A percentile compares a stretch with the other conserved stretches of the same genome.
These are phyloP conservation scores for Dipteronia dyeriana DNA, from an alignment of 345 rosid species.

Conservation along the genomic window DNA sequence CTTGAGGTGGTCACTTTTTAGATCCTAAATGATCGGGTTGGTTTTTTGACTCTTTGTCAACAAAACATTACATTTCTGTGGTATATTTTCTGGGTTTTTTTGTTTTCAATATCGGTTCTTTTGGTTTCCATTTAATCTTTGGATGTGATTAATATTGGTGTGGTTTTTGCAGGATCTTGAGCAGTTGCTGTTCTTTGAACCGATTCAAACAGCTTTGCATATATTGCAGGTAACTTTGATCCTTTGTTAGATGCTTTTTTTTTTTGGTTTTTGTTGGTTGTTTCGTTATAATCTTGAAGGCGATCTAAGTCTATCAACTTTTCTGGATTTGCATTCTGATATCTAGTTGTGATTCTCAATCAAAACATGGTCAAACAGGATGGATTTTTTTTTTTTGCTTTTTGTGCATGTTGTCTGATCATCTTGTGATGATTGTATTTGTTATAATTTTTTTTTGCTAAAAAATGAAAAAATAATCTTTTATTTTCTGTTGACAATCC, in stretches of 20 bases:
- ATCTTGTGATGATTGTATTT: neutral
- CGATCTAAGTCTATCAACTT: constrained; percentile 14
- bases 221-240: constrained; percentile 28
- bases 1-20: constrained; percentile 15
- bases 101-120: no score
- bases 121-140: constrained; percentile 4
- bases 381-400: neutral
- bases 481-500: no score
- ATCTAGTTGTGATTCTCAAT: neutral
- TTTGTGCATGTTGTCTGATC: neutral
- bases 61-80: constrained; percentile 17
- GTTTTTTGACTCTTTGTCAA: constrained; percentile 14
- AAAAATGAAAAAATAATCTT: no score
- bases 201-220: constrained; percentile 14
- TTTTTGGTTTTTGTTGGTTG: neutral
- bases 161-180: constrained; percentile 29
- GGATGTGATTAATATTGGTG: constrained; percentile 4
- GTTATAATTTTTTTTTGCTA: neutral
- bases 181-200: constrained; percentile 12
- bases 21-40: constrained; percentile 40
- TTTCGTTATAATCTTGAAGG: constrained; percentile 9
- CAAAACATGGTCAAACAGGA: constrained; percentile 9
- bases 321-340: neutral
- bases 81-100: constrained; percentile 11
- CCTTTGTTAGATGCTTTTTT: constrained; percentile 17